These are phyloP conservation scores for Daldinia sp. DNA, from an alignment of 2,329 filamentous ascomycete species.

Conservation along the genomic window DNA sequence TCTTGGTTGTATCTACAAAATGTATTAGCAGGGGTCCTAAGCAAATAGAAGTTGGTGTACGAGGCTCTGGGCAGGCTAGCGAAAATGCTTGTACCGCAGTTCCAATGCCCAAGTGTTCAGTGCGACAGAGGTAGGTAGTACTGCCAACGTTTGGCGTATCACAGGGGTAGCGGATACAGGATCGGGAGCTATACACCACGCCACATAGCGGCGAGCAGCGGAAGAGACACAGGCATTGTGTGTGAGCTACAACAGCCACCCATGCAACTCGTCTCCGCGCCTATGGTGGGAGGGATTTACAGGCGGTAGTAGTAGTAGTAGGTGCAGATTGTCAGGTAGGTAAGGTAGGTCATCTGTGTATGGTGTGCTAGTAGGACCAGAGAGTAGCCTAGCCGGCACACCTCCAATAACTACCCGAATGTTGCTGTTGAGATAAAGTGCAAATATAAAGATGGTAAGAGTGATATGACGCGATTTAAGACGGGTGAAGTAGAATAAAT, in stretches of 20 bases:
- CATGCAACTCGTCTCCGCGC: conserved; percentile 51
- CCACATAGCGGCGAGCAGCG: conserved; percentile 53
- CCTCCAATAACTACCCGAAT: conserved; percentile 42
- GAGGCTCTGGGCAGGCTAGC: conserved; percentile 51
- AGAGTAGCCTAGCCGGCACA: conserved; percentile 44
- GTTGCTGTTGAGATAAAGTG: conserved; percentile 13
- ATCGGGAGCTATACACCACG: conserved; percentile 56
- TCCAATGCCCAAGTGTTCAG: conserved; percentile 49
- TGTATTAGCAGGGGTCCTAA: conserved; percentile 51
- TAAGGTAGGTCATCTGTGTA: conserved; percentile 32
- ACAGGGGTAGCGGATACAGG: conserved; percentile 57
- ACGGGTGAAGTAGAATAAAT: conserved; percentile 16
- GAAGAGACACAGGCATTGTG: conserved; percentile 52
- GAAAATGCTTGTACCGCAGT: conserved; percentile 55
- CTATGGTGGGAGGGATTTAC: conserved; percentile 42
- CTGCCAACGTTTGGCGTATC: conserved; percentile 60
- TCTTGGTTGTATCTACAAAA: conserved; percentile 67
- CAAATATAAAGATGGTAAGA: conserved; percentile 27
- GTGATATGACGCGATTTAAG: conserved; percentile 21
- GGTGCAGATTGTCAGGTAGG: conserved; percentile 43
- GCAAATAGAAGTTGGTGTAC: conserved; percentile 48
- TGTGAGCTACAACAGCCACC: conserved; percentile 55
- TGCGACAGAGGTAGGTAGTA: conserved; percentile 55
- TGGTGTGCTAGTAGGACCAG: conserved; percentile 46
- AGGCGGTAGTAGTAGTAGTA: conserved; percentile 43